Evolutionary conservation across 306 rosid species (phyloP).

Genomic region (Sechiopsis laciniata): DNA sequence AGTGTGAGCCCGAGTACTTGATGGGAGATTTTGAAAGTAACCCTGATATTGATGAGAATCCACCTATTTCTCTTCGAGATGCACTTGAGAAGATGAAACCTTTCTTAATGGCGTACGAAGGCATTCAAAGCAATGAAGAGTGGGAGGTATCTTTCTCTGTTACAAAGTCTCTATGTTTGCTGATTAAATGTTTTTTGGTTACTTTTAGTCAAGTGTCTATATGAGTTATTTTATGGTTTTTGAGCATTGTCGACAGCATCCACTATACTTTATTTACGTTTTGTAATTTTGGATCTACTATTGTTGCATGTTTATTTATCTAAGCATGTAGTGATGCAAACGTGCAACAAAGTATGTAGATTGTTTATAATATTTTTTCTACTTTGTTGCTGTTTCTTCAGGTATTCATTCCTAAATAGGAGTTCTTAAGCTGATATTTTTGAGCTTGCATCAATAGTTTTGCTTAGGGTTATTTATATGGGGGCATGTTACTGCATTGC

Average conservation of each 20-base stretch:
- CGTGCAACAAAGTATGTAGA: not conserved
- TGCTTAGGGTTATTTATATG: not conserved
- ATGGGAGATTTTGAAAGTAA: conserved; percentile 75
- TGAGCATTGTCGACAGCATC: not conserved
- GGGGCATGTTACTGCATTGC: not conserved
- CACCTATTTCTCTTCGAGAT: conserved; percentile 72
- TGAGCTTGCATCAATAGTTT: not conserved
- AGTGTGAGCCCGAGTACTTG: conserved; percentile 78
- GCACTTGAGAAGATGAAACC: conserved; percentile 92
- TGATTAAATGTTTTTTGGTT: not conserved
- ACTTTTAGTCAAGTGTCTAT: not conserved
- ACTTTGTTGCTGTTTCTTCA: not conserved
- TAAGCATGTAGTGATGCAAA: not conserved
- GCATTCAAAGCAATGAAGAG: conserved; percentile 79
- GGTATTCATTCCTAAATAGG: not conserved
- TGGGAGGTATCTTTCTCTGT: conserved; percentile 65
- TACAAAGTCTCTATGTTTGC: not conserved
- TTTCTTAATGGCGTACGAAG: conserved; percentile 83
- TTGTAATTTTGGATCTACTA: not conserved
- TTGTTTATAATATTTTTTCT: not conserved
- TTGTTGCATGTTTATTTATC: conserved; percentile 2
- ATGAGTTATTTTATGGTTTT: conserved; percentile 2
- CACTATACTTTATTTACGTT: not conserved
- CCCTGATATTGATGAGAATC: conserved; percentile 84
- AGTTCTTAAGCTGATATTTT: not conserved